Conservation (phyloP, 2,329 filamentous ascomycete species). For the Penicillium sp. region DNA sequence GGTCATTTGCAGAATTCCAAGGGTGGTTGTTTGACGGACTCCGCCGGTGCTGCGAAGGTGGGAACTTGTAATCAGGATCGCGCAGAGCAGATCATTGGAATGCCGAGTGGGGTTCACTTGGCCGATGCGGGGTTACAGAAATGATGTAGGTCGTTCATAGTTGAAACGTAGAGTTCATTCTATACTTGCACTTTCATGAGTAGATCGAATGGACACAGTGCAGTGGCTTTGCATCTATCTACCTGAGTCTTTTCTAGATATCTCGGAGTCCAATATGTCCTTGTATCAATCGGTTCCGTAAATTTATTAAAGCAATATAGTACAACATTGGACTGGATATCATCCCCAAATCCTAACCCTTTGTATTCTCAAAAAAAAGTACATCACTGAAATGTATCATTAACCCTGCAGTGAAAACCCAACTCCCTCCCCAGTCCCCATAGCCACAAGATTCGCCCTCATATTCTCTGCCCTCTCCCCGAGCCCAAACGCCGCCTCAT, state of each 20-base stretch:
- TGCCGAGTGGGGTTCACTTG: slow-evolving; percentile 42
- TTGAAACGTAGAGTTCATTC: background rate
- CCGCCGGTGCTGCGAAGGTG: slow-evolving; percentile 17
- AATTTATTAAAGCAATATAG: background rate
- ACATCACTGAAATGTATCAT: background rate
- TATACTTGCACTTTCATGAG: background rate
- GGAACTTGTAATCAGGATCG: slow-evolving; percentile 37
- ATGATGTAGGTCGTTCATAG: background rate
- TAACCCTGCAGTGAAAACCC: slow-evolving; percentile 45
- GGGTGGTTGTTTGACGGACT: slow-evolving; percentile 43
- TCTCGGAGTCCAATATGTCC: background rate
- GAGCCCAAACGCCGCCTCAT: slow-evolving; percentile 41
- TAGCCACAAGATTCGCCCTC: slow-evolving; percentile 44
- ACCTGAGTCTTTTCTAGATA: background rate
- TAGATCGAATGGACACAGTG: background rate
- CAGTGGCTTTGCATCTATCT: background rate
- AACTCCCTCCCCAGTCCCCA: slow-evolving; percentile 46
- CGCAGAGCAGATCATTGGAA: slow-evolving; percentile 48
- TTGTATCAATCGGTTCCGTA: background rate
- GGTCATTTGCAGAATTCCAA: slow-evolving; percentile 44
- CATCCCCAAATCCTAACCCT: background rate
- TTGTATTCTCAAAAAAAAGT: background rate
- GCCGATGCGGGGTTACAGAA: background rate
- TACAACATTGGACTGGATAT: background rate
- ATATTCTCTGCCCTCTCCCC: slow-evolving; percentile 43